A percentile compares a stretch with the other conserved stretches of the same genome.
Conservation (phyloP, 2,329 filamentous ascomycete genomes). For the Arthrobotrys musiformis region DNA sequence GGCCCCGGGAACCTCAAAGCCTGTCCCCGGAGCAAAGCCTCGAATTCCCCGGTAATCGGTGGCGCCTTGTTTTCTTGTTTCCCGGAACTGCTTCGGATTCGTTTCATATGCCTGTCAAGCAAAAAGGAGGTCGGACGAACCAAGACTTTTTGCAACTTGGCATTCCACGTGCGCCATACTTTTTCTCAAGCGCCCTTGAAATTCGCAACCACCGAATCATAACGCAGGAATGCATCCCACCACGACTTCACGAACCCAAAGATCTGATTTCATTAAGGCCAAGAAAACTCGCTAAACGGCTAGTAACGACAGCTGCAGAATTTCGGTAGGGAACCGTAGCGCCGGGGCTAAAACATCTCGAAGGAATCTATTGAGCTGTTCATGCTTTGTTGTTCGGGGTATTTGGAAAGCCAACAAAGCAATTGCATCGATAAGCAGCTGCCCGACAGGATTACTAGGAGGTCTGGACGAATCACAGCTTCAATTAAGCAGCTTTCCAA, state of each 20-base stretch:
- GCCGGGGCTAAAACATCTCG: constrained; percentile 41
- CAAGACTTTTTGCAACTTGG: constrained; percentile 16
- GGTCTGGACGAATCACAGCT: constrained; percentile 49
- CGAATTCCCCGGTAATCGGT: neutral
- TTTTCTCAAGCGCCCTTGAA: constrained; percentile 43
- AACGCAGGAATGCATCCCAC: constrained; percentile 21
- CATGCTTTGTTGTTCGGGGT: neutral
- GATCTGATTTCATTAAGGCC: constrained; percentile 18
- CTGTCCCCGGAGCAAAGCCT: constrained; percentile 10
- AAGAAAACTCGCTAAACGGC: constrained; percentile 41
- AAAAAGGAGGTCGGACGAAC: constrained; percentile 44
- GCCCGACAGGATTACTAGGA: constrained; percentile 5
- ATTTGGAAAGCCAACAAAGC: constrained; percentile 10
- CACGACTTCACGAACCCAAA: constrained; percentile 50
- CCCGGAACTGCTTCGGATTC: constrained; percentile 39
- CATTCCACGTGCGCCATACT: constrained; percentile 37
- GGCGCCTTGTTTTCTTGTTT: constrained; percentile 15
- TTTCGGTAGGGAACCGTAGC: constrained; percentile 24
- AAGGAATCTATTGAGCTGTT: constrained; percentile 13
- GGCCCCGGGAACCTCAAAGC: neutral
- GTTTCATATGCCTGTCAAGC: constrained; percentile 39
- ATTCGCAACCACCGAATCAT: constrained; percentile 39
- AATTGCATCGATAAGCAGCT: constrained; percentile 42
- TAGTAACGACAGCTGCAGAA: neutral
- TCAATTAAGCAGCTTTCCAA: constrained; percentile 42